phyloP scores from a whole-genome alignment of 208 protist genomes.

The Trypanosomatidae sp. region DNA sequence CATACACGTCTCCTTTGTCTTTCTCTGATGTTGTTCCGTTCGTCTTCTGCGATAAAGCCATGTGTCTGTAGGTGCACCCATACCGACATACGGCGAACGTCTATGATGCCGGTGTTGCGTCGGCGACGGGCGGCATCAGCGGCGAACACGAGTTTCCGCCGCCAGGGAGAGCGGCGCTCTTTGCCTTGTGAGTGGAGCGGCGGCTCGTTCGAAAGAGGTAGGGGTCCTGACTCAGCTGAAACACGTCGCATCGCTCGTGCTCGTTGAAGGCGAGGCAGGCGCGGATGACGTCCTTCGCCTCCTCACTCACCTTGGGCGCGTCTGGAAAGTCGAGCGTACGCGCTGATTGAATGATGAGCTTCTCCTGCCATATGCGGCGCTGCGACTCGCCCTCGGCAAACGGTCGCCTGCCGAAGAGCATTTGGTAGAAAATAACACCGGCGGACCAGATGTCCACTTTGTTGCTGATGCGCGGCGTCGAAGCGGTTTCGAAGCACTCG shows the following conservation, averaged over 20 bases:
- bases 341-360: slow-evolving; percentile 68
- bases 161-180: slow-evolving; percentile 10
- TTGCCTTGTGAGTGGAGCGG: slow-evolving; percentile 27
- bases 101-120: neutral
- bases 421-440: slow-evolving; percentile 96
- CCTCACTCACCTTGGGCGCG: slow-evolving; percentile 69
- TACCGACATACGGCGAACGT: neutral
- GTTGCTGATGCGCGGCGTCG: slow-evolving; percentile 78
- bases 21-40: neutral
- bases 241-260: slow-evolving; percentile 71
- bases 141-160: neutral
- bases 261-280: slow-evolving; percentile 72
- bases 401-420: slow-evolving; percentile 93
- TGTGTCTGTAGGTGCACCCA: neutral
- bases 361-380: slow-evolving; percentile 82
- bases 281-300: slow-evolving; percentile 77
- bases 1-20: neutral
- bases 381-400: slow-evolving; percentile 94
- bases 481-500: slow-evolving; percentile 92
- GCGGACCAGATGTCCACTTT: slow-evolving; percentile 94
- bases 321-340: slow-evolving; percentile 67
- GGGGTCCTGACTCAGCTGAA: slow-evolving; percentile 66
- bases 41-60: neutral
- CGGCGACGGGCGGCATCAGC: slow-evolving; percentile 1
- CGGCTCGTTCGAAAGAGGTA: slow-evolving; percentile 55